phyloP scores from a whole-genome alignment of 2,329 filamentous ascomycete genomes.

The Aspergillus calidoustus region DNA sequence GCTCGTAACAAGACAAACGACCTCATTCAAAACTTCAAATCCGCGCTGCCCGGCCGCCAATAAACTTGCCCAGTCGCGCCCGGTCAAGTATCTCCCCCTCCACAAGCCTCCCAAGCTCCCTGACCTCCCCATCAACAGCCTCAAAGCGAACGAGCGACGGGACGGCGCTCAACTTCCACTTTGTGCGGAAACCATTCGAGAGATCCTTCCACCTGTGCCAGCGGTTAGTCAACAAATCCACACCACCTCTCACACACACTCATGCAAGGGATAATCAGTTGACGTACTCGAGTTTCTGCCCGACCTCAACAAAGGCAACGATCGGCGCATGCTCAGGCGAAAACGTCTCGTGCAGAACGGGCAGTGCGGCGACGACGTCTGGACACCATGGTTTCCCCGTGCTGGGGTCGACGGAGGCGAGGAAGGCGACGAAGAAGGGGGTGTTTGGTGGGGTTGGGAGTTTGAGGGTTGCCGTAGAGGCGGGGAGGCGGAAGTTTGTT shows the following conservation, averaged over 20 bases:
- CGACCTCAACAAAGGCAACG: slow-evolving; percentile 41
- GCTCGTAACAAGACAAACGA: too few relatives aligned
- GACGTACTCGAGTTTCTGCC: slow-evolving; percentile 41
- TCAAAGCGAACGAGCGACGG: slow-evolving; percentile 44
- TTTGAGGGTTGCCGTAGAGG: slow-evolving; percentile 20
- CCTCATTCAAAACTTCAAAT: neutral
- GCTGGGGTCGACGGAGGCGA: slow-evolving; percentile 40
- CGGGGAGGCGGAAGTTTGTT: slow-evolving; percentile 26
- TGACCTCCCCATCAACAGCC: slow-evolving; percentile 33
- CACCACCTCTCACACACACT: too few relatives aligned
- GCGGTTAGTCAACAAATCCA: too few relatives aligned
- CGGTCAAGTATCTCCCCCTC: slow-evolving; percentile 39
- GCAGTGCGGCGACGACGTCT: slow-evolving; percentile 45
- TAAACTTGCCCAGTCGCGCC: slow-evolving; percentile 27
- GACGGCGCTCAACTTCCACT: slow-evolving; percentile 41
- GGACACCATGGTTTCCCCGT: slow-evolving; percentile 48
- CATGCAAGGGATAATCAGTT: too few relatives aligned
- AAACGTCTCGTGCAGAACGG: slow-evolving; percentile 39
- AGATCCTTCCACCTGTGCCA: slow-evolving; percentile 40
- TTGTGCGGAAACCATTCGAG: slow-evolving; percentile 40
- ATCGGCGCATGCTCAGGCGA: slow-evolving; percentile 26
- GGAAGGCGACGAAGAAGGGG: slow-evolving; percentile 43
- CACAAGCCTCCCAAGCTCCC: slow-evolving; percentile 37
- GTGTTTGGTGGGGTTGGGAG: slow-evolving; percentile 12
- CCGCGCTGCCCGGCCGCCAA: slow-evolving; percentile 7